Evolutionary conservation across 208 protist species (phyloP), one percentile per base, ranked within the genome.

Genomic region (Naegleria fowleri): DNA sequence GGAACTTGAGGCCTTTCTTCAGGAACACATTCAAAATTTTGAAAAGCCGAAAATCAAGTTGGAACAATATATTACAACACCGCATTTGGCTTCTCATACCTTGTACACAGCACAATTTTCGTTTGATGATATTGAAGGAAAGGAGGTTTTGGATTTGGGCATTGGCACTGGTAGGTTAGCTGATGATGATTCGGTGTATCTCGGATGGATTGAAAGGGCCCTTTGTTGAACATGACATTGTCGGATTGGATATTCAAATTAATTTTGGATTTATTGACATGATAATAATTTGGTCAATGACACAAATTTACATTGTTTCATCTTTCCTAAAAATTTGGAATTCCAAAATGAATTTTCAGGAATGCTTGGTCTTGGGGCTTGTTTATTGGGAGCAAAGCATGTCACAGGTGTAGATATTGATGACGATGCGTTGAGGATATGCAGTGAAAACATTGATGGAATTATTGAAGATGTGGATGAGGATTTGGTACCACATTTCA

Each of bases 381-480:
- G 67, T 79, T 36, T 79, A 79, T 33, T 79, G 7, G 67, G 25
- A 36, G 67, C 67, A 36, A 79, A 79, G n/a, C 67, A 79, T 29
- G 83, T 86, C 9, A 75, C n/a, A 40, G 86, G 86, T 41, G 33
- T 89, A 29, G 86, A 89, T 89, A 67, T 89, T 89, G 86, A 89
- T 89, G n/a, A 38, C 36, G 86, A 67, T 67, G 86, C 86, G 19
- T 41, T 89, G 15, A n/a, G 36, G n/a, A 67, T 89, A 40, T 39
- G 36, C 41, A 5, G 15, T 33, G 15, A 89, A 52, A 89, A 89
- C 39, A 22, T 67, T 39, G 2, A 40, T 29, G n/a, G 2, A 36
- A 36, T 79, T 79, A 36, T 36, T 36, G 29, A 79, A 13, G 67
- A 79, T 36, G 1, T 79, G 0, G 48, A 89, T 55, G 11, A 29